Percentiles rank a stretch among this genome's conserved stretches.
Evolutionary conservation across 1,139 yeast genomes (phyloP).

Genomic region (Debaryomyces sp.): DNA sequence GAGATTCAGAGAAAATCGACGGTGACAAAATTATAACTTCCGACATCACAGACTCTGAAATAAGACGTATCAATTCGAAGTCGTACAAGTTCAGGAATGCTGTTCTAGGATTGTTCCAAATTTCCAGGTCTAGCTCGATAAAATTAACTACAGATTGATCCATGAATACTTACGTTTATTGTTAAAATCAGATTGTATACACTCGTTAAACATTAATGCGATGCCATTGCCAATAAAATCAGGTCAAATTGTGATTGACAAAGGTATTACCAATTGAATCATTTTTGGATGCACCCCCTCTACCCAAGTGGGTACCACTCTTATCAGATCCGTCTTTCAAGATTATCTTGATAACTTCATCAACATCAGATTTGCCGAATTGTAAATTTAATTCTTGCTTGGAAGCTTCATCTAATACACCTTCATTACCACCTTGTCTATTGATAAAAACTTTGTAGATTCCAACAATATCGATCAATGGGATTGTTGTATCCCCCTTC

Average conservation of each 20-base stretch:
- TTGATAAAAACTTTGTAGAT: slow-evolving; percentile 64
- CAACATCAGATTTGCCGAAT: slow-evolving; percentile 57
- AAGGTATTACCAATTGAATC: slow-evolving; percentile 42
- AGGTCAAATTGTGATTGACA: slow-evolving; percentile 22
- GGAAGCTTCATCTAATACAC: slow-evolving; percentile 75
- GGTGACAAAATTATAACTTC: not conserved
- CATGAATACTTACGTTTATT: not conserved
- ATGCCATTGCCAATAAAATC: not conserved
- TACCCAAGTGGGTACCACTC: slow-evolving; percentile 24
- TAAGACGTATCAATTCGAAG: slow-evolving; percentile 7
- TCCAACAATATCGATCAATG: slow-evolving; percentile 67
- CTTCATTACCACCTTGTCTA: slow-evolving; percentile 70
- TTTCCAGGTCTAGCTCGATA: slow-evolving; percentile 5
- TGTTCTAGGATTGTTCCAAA: slow-evolving; percentile 8
- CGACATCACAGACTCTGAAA: not conserved
- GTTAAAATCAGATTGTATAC: not conserved
- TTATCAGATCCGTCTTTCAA: slow-evolving; percentile 57
- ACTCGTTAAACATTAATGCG: slow-evolving; percentile 3
- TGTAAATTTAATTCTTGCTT: slow-evolving; percentile 62
- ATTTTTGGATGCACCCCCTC: slow-evolving; percentile 29
- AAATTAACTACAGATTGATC: slow-evolving; percentile 3
- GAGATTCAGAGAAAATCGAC: not conserved
- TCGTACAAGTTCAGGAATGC: slow-evolving; percentile 8
- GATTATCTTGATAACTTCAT: slow-evolving; percentile 56
- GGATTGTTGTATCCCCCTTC: slow-evolving; percentile 54